Base-by-base conservation (phyloP, 2,329 filamentous ascomycete species). In the Dryadomyces sulphureus region DNA sequence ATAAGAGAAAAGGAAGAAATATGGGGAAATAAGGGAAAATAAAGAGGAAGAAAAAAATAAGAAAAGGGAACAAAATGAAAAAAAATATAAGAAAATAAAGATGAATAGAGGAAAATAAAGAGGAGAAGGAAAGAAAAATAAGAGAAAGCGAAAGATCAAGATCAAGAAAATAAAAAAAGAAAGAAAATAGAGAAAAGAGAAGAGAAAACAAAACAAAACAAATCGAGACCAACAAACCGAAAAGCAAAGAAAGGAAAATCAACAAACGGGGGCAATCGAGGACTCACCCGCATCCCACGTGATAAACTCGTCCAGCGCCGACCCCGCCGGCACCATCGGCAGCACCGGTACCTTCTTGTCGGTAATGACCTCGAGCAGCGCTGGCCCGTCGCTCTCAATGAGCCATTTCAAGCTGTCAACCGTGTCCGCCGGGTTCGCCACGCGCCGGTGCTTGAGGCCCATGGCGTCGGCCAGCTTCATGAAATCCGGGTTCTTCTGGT, bases 401-500 rank as follows among this genome's bases (percentile, higher is more conserved):
- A 96, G 74, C 87, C 92, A 95, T 65, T 83, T 78, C 52, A 98
- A 70, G 57, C 77, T 79, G 41, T 82, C 82, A 48, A 80, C 73
- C 6, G 93, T 74, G 49, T 94, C 88, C 4, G 79, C 79, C 0
- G 87, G 80, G 62, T 85, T 84, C 46, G 72, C 66, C 50, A 83
- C 78, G 50, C 82, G 74, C 46, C 83, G 72, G 48, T 80, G 78
- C 62, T 88, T 81, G 14, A 96, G 75, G 51, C 81, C 79, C 90
- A 96, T 96, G 20, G 90, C 81, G 53, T 95, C 85, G 30, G 86
- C 79, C 41, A 96, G 72, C 69, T 92, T 94, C 65, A 90, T 84
- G 61, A 96, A 96, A 62, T 95, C 80, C n/a, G 90, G 88, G 65
- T 96, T 96, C 60, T 77, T 73, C 67, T 94, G 89, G 63, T 96